Base-by-base conservation (phyloP, 805 yeast genomes). In the Starmerella asiatica region DNA sequence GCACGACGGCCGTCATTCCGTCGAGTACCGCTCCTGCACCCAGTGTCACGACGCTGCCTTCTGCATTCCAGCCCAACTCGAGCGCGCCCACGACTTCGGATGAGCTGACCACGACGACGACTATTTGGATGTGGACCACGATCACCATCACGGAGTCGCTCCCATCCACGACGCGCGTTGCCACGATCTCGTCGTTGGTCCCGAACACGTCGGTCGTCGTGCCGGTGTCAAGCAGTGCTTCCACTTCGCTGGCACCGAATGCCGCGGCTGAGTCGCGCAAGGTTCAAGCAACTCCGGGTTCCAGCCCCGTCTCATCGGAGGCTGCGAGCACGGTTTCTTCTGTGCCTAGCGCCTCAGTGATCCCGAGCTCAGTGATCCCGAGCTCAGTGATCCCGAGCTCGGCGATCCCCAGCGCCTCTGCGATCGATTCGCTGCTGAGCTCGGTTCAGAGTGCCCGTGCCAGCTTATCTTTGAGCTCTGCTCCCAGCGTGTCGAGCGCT, bases 51-150 rank as follows among this genome's bases (percentile, higher is more conserved):
- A 27, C 37, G 16, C 18, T 28, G 4, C 14, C 37, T n/a, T 16
- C 32, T 12, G 31, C 26, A 11, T 28, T 5, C 32, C 24, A 16
- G 19, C n/a, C 21, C 4, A 23, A 18, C 20, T 12, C 34, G 12
- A 36, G 21, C 15, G 14, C 26, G 26, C 21, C 32, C 21, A 17
- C 17, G 3, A 39, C 33, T 18, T 24, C 41, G 17, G 43, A 30
- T 4, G 50, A 36, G 18, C 26, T 29, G 9, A 37, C 50, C 17
- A 40, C 49, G n/a, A 43, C 53, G 7, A 34, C 50, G 15, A 37
- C 44, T 12, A 32, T 39, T 21, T 43, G 47, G 46, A 29, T 39
- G 42, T 38, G 40, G 27, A 43, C 46, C 19, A 45, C 51, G 9
- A 38, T 36, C 26, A 37, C 48, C 12, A 31, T 43, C 36, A 47